A percentile compares a stretch with the other conserved stretches of the same genome.
Evolutionary conservation across 2,329 filamentous ascomycete species (phyloP).

Genomic region (Monosporascus sp.): DNA sequence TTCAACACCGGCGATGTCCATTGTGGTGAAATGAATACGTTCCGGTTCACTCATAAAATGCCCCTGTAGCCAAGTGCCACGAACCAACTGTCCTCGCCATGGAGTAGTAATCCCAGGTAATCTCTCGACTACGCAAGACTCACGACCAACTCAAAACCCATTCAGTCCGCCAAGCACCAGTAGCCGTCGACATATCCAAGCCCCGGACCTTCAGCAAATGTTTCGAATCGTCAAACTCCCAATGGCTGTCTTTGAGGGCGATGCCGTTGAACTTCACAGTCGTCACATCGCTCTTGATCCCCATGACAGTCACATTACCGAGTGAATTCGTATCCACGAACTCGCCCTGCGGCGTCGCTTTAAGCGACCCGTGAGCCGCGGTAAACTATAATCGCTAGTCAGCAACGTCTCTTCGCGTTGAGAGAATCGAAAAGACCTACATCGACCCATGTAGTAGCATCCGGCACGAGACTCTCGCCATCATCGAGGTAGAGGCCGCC

Average conservation of each 20-base stretch:
- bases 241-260: constrained; percentile 33
- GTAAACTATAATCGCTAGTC: constrained; percentile 31
- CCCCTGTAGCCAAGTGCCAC: no score
- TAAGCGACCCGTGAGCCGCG: constrained; percentile 37
- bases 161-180: constrained; percentile 51
- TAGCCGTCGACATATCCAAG: constrained; percentile 40
- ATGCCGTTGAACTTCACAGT: constrained; percentile 49
- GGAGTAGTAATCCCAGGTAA: no score
- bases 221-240: constrained; percentile 42
- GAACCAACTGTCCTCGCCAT: no score
- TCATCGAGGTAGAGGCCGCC: constrained; percentile 70
- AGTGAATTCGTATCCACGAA: constrained; percentile 54
- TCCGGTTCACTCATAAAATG: no score
- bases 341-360: constrained; percentile 41
- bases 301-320: constrained; percentile 58
- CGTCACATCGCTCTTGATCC: constrained; percentile 35
- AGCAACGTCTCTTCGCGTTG: not conserved
- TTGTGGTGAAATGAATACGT: no score
- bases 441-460: constrained; percentile 48
- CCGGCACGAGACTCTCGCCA: constrained; percentile 58
- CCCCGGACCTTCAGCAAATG: constrained; percentile 45
- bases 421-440: constrained; percentile 22
- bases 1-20: no score
- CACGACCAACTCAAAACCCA: constrained; percentile 53
- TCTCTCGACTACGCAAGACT: not conserved